phyloP scores from a whole-genome alignment of 1,284 basidiomycete species.

The Volvariella volvacea region DNA sequence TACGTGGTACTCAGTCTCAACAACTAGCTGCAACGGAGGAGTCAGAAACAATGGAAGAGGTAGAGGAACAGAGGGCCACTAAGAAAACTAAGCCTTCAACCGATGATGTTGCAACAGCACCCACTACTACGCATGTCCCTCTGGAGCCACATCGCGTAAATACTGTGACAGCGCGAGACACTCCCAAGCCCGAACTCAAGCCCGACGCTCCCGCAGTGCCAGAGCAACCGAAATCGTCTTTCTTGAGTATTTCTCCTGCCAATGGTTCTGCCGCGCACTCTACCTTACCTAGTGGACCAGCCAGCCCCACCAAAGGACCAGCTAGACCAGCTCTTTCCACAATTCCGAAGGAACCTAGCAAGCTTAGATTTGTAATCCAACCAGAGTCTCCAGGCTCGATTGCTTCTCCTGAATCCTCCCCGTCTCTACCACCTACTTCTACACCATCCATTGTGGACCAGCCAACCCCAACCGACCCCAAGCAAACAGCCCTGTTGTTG shows the following conservation, averaged over 20 bases:
- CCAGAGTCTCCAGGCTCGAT: conserved; percentile 13
- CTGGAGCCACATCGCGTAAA: too few species aligned
- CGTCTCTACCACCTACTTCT: neutral
- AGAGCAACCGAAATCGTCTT: conserved; percentile 12
- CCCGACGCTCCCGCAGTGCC: conserved; percentile 8
- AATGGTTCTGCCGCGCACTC: neutral
- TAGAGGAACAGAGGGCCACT: conserved; percentile 20
- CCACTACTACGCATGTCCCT: conserved; percentile 18
- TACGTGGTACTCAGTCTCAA: conserved; percentile 6
- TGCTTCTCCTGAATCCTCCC: neutral
- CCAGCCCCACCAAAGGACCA: too few species aligned
- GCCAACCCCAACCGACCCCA: conserved; percentile 14
- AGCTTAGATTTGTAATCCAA: conserved; percentile 60
- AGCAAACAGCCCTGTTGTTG: conserved; percentile 24
- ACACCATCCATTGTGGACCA: neutral
- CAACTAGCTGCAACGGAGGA: conserved; percentile 6
- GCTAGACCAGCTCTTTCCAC: neutral
- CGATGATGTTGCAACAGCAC: conserved; percentile 16
- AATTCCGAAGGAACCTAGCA: conserved; percentile 66
- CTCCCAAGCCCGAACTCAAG: neutral
- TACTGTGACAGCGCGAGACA: too few species aligned
- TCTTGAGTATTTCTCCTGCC: conserved; percentile 10
- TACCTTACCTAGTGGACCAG: too few species aligned
- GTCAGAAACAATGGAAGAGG: conserved; percentile 25
- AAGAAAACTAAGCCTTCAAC: conserved; percentile 25